A percentile compares a stretch with the other conserved stretches of the same genome.
These are phyloP conservation scores for Pseudonitzschia multiseries DNA, from an alignment of 108 stramenopile species.

Conservation along the genomic window DNA sequence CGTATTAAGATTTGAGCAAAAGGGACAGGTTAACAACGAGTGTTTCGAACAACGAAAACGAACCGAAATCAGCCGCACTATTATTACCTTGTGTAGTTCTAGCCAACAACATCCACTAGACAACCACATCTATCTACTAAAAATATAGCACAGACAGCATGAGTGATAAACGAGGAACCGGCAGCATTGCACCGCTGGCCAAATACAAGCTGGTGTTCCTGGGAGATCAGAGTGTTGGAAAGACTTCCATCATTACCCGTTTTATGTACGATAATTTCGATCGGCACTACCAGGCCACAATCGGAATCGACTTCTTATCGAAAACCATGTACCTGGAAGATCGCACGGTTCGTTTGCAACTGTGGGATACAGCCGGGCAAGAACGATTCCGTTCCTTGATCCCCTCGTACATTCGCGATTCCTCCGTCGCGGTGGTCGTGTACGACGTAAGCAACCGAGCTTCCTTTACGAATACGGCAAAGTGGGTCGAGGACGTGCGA, in stretches of 20 bases:
- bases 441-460: conserved; percentile 98
- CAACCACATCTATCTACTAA: too few relatives aligned
- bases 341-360: conserved; percentile 97
- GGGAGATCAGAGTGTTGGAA: conserved; percentile 99
- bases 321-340: conserved; percentile 99
- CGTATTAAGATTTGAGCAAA: too few relatives aligned
- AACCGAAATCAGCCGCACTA: too few relatives aligned
- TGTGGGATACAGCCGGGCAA: conserved; percentile 99
- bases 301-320: conserved; percentile 98
- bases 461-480: conserved; percentile 94
- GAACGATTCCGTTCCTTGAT: conserved; percentile 94
- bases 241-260: conserved; percentile 98
- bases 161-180: conserved; percentile 24
- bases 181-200: conserved; percentile 83
- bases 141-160: neutral
- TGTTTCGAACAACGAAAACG: too few relatives aligned
- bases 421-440: conserved; percentile 96
- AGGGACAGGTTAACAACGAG: too few relatives aligned
- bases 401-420: conserved; percentile 99
- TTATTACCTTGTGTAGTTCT: too few relatives aligned
- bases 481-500: conserved; percentile 99
- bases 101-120: too few relatives aligned
- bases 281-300: conserved; percentile 98
- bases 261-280: conserved; percentile 98
- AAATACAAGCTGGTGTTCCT: conserved; percentile 99